Conservation (phyloP, 139 green algal species). For the Astrephomene gubernaculifera region DNA sequence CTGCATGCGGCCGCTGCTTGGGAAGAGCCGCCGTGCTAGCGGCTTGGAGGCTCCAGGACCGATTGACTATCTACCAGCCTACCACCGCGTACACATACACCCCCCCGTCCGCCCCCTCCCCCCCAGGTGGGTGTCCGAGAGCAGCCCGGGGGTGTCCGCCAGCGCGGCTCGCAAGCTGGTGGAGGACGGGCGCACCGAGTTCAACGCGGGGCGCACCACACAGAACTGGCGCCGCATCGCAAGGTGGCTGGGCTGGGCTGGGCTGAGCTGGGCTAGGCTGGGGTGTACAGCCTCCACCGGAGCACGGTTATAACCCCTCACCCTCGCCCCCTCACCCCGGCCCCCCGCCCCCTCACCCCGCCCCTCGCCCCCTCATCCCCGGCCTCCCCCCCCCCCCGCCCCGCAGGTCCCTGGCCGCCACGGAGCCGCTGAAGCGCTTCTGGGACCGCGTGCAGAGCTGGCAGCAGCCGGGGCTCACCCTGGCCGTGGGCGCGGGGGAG, state of each 20-base stretch:
- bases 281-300: no score
- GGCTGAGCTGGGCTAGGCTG: no score
- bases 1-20: no score
- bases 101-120: no score
- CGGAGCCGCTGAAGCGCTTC: slow-evolving; percentile 19
- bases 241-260: not conserved
- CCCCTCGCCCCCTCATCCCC: not conserved
- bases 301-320: no score
- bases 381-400: not conserved
- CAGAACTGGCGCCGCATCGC: slow-evolving; percentile 39
- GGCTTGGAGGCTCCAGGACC: no score
- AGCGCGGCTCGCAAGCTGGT: slow-evolving; percentile 3
- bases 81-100: no score
- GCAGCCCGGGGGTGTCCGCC: not conserved
- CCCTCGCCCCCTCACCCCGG: no score
- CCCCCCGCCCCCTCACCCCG: not conserved
- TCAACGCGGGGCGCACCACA: slow-evolving; percentile 13
- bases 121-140: slow-evolving; percentile 38
- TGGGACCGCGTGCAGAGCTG: slow-evolving; percentile 34
- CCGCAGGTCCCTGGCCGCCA: slow-evolving; percentile 11
- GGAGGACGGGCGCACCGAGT: slow-evolving; percentile 37
- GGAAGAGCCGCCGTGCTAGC: no score
- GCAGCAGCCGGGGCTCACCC: not conserved
- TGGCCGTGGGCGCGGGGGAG: slow-evolving; percentile 22
- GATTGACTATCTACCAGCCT: no score